A percentile compares a stretch with the other conserved stretches of the same genome.
Evolutionary conservation across 768 basidiomycete genomes (phyloP).

Genomic region (Leucogyrophana mollusca): DNA sequence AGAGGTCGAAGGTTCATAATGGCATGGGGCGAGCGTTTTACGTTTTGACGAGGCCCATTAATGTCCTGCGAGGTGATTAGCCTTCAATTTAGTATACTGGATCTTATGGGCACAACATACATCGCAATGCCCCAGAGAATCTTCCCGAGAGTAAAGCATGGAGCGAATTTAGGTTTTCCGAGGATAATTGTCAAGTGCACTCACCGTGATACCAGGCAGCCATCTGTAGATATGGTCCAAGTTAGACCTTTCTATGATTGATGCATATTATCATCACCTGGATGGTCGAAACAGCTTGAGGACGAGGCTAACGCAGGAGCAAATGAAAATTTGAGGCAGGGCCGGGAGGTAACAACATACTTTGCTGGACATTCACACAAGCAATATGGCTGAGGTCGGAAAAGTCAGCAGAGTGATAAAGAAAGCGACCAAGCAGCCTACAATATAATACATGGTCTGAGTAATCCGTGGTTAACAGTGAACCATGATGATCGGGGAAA

Average conservation of each 20-base stretch:
- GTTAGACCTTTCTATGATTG: constrained; percentile 2
- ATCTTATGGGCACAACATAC: no score
- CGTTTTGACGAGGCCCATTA: constrained; percentile 71
- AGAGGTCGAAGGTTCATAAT: neutral
- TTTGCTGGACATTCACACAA: constrained; percentile 69
- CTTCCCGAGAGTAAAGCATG: constrained; percentile 29
- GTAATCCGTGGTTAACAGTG: neutral
- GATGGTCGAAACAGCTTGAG: constrained; percentile 67
- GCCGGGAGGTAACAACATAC: constrained; percentile 30
- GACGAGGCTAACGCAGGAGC: constrained; percentile 36
- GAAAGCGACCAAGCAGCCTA: no score
- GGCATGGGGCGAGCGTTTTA: constrained; percentile 20
- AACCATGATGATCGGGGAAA: neutral
- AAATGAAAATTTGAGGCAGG: no score
- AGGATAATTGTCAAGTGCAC: constrained; percentile 10
- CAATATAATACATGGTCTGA: constrained; percentile 72
- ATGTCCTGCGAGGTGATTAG: constrained; percentile 30
- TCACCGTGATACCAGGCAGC: constrained; percentile 65
- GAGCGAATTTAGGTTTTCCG: constrained; percentile 2
- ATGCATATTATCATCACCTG: constrained; percentile 33
- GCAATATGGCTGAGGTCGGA: constrained; percentile 31
- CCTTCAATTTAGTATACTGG: no score
- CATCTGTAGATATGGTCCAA: constrained; percentile 43
- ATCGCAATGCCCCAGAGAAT: constrained; percentile 64
- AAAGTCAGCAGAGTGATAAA: no score